These are phyloP conservation scores for Bryum argenteum DNA, from an alignment of 225 moss, liverwort and hornwort genomes.

Conservation along the genomic window DNA sequence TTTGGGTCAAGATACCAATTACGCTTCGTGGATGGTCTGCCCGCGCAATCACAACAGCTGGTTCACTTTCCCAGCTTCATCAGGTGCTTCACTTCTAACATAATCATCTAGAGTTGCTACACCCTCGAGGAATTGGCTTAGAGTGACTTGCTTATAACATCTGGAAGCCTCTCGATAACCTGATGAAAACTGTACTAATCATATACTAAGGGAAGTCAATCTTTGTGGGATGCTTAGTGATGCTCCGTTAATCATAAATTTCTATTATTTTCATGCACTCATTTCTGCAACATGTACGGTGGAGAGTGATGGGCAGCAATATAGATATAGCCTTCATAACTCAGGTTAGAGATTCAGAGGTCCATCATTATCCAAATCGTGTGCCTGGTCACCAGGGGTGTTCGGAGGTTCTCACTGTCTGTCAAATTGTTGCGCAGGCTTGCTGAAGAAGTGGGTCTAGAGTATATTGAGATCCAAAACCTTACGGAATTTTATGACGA, in stretches of 20 bases:
- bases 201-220: neutral
- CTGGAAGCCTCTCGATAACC: neutral
- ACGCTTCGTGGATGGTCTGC: conserved; percentile 77
- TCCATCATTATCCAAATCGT: neutral
- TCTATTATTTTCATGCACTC: neutral
- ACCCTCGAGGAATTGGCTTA: neutral
- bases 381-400: neutral
- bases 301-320: neutral
- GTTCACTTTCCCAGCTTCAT: conserved; percentile 97
- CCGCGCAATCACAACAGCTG: conserved; percentile 73
- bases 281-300: neutral
- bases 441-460: conserved; percentile 76
- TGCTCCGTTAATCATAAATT: neutral
- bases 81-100: conserved; percentile 40
- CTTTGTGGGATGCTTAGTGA: conserved; percentile 1
- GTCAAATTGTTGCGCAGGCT: conserved; percentile 34
- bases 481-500: conserved; percentile 89
- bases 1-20: conserved; percentile 91
- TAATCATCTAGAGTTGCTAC: neutral
- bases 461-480: conserved; percentile 90
- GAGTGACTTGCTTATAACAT: neutral
- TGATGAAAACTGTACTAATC: neutral
- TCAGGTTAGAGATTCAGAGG: neutral
- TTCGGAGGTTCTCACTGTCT: conserved; percentile 6
- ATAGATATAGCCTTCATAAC: neutral